Percentiles rank a stretch among this genome's conserved stretches.
Conservation (phyloP, 1,139 yeast species). For the Suhomyces maxii region DNA sequence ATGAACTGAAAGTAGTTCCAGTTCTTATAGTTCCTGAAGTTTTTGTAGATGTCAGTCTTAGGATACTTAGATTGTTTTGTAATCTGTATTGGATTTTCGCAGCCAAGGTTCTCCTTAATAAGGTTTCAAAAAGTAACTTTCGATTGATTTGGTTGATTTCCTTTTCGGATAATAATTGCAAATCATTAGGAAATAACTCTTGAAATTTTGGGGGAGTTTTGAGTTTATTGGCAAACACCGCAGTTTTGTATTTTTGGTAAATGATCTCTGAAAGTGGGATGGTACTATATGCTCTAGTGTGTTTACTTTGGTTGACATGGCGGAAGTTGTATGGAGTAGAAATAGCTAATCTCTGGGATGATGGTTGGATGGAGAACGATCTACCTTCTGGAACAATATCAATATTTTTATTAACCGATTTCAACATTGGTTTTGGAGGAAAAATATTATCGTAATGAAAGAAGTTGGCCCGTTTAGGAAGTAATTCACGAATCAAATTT, state of each 20-base stretch:
- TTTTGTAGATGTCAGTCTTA: constrained; percentile 12
- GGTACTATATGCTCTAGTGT: constrained; percentile 6
- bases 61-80: constrained; percentile 13
- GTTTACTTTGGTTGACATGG: neutral
- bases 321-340: neutral
- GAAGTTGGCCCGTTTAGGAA: constrained; percentile 32
- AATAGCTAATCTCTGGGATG: neutral
- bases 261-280: constrained; percentile 12
- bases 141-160: constrained; percentile 35
- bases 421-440: constrained; percentile 25
- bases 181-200: constrained; percentile 33
- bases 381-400: constrained; percentile 3
- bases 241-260: constrained; percentile 26
- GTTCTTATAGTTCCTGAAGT: constrained; percentile 4
- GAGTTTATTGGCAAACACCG: constrained; percentile 27
- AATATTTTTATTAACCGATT: constrained; percentile 7
- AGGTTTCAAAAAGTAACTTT: constrained; percentile 36
- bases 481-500: constrained; percentile 25
- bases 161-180: constrained; percentile 19
- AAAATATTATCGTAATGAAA: constrained; percentile 24
- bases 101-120: constrained; percentile 43
- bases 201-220: constrained; percentile 29
- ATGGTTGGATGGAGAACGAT: constrained; percentile 2
- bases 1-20: constrained; percentile 4
- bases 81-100: constrained; percentile 45